Conservation (phyloP, 2,329 filamentous ascomycete species). For the Ciborinia camelliae region DNA sequence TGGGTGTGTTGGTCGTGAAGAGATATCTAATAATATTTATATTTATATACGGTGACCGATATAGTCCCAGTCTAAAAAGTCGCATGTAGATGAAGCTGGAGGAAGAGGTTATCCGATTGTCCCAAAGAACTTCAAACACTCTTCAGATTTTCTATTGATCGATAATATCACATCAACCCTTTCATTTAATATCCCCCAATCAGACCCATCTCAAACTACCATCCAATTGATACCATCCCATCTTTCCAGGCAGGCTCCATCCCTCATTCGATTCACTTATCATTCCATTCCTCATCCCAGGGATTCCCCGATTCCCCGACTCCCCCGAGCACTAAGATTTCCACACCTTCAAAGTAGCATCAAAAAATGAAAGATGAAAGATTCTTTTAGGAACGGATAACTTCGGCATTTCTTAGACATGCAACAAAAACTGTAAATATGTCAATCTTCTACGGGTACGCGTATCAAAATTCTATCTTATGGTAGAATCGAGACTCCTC, state of each 20-base stretch:
- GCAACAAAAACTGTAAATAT: slow-evolving; percentile 3
- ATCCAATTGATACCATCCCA: not conserved
- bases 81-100: not conserved
- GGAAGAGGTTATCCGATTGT: not conserved
- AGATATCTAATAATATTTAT: not conserved
- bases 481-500: too few relatives aligned
- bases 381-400: not conserved
- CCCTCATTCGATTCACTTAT: too few relatives aligned
- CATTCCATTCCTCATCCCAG: not conserved
- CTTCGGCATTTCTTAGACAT: slow-evolving; percentile 7
- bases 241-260: slow-evolving; percentile 1
- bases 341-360: too few relatives aligned
- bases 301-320: not conserved
- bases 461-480: too few relatives aligned
- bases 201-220: not conserved
- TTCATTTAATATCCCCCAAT: not conserved
- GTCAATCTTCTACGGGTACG: too few relatives aligned
- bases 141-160: not conserved
- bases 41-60: not conserved
- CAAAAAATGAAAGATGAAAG: not conserved
- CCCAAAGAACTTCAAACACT: not conserved
- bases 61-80: not conserved
- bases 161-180: not conserved
- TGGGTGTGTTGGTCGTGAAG: not conserved
- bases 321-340: not conserved